phyloP scores from a whole-genome alignment of 2,329 filamentous ascomycete genomes.

The Hortaea sp. region DNA sequence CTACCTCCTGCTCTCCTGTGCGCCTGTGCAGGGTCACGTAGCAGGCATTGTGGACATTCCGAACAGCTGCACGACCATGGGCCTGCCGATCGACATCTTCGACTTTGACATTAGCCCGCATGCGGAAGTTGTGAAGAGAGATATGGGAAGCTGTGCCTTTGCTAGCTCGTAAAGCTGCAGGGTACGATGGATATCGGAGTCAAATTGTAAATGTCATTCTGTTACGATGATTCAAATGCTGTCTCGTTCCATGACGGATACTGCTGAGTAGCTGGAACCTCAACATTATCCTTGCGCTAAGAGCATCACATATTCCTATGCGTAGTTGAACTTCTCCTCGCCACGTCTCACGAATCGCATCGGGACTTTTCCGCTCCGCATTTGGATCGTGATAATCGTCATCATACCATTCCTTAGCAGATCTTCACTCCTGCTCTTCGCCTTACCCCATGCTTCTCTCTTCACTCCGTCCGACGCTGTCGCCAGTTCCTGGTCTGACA shows the following conservation, averaged over 20 bases:
- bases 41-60: conserved; percentile 60
- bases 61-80: conserved; percentile 64
- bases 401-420: conserved; percentile 46
- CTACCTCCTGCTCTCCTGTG: conserved; percentile 75
- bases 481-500: conserved; percentile 33
- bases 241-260: too few species aligned
- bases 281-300: too few species aligned
- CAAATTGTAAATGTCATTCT: background rate
- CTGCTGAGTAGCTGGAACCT: too few species aligned
- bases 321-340: conserved; percentile 50
- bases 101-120: conserved; percentile 79
- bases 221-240: too few species aligned
- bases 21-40: conserved; percentile 77
- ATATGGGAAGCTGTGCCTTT: conserved; percentile 65
- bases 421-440: conserved; percentile 44
- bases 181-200: background rate
- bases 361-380: conserved; percentile 54
- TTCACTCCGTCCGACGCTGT: conserved; percentile 38
- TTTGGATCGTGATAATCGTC: conserved; percentile 62
- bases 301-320: too few species aligned
- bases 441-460: conserved; percentile 49
- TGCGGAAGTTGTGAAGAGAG: conserved; percentile 48
- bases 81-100: conserved; percentile 86
- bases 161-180: conserved; percentile 24
- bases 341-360: conserved; percentile 60